These are phyloP conservation scores for Paramecium pentaurelia DNA, from an alignment of 73 alveolate genomes.

Conservation along the genomic window DNA sequence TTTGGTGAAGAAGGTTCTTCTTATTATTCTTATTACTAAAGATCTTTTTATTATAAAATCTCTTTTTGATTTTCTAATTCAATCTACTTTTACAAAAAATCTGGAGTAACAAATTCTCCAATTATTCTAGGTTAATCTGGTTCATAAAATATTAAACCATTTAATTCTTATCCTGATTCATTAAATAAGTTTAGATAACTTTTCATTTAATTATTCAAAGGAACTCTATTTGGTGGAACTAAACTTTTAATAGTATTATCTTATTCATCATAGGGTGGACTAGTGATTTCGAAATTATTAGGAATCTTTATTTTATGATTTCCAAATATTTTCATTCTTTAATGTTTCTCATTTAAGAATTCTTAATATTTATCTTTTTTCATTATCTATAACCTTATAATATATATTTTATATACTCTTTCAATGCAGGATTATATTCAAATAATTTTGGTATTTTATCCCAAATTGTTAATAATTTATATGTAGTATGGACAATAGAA, in stretches of 20 bases:
- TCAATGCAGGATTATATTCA: not conserved
- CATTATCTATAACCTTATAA: not conserved
- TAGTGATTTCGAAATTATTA: slow-evolving; percentile 8
- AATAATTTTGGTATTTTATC: slow-evolving; percentile 49
- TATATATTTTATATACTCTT: not conserved
- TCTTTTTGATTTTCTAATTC: not conserved
- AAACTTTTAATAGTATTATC: slow-evolving; percentile 19
- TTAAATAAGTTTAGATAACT: slow-evolving; percentile 12
- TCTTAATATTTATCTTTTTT: not conserved
- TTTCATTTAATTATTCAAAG: slow-evolving; percentile 20
- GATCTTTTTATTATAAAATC: not conserved
- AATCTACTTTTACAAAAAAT: not conserved
- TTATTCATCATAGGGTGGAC: slow-evolving; percentile 34
- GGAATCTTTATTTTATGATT: not conserved
- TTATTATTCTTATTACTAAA: not conserved
- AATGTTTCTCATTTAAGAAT: not conserved
- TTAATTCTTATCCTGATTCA: slow-evolving; percentile 23
- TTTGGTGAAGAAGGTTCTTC: not conserved
- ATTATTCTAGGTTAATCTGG: slow-evolving; percentile 6
- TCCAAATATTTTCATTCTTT: not conserved
- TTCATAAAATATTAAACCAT: slow-evolving; percentile 40
- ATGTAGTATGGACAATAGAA: slow-evolving; percentile 57
- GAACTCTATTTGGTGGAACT: not conserved
- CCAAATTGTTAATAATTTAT: slow-evolving; percentile 34
- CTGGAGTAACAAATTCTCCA: not conserved